These are phyloP conservation scores for Neurospora sublineolata DNA, from an alignment of 495 filamentous ascomycete species.

Conservation along the genomic window DNA sequence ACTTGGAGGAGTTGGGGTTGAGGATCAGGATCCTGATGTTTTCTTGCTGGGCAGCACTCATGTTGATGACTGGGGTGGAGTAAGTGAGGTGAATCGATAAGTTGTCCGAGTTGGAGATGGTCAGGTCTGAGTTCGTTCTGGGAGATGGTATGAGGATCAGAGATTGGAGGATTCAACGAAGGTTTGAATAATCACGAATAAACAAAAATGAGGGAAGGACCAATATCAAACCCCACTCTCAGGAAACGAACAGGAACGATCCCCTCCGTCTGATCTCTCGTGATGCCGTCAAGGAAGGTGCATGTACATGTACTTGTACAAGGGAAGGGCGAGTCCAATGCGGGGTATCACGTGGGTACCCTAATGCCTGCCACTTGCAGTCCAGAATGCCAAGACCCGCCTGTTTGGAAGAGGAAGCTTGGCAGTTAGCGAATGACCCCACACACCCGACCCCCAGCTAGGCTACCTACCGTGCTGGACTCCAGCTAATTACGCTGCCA, in stretches of 20 bases:
- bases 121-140: neutral
- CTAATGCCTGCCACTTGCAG: neutral
- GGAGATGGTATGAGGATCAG: neutral
- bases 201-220: neutral
- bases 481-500: neutral
- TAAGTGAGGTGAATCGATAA: neutral
- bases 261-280: neutral
- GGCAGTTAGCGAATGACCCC: neutral
- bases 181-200: neutral
- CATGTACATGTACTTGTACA: neutral
- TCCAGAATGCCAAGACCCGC: slow-evolving; percentile 1
- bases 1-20: slow-evolving; percentile 77
- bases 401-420: too few species aligned
- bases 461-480: neutral
- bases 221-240: neutral
- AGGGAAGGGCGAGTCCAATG: slow-evolving; percentile 5
- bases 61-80: slow-evolving; percentile 3
- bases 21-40: slow-evolving; percentile 57
- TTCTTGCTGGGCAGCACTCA: slow-evolving; percentile 21
- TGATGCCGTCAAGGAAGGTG: neutral
- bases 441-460: neutral
- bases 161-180: neutral
- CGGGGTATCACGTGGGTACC: slow-evolving; percentile 27
- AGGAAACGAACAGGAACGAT: neutral
- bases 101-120: neutral